Conservation (phyloP, 2,329 filamentous ascomycete species). For the Pyrenochaeta sp. region DNA sequence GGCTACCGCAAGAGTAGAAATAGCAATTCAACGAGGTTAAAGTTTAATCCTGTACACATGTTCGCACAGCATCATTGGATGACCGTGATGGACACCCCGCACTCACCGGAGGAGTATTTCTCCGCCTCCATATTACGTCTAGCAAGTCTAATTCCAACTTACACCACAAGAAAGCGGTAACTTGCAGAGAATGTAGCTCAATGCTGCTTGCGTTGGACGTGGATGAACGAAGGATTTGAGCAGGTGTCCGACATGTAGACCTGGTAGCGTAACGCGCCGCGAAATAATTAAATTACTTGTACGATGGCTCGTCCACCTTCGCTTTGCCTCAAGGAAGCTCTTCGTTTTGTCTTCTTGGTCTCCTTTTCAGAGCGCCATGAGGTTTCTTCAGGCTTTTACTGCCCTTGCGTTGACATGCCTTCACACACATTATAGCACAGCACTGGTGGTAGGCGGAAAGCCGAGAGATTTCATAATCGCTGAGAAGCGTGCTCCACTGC, state of each 20-base stretch:
- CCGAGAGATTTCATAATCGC: constrained; percentile 57
- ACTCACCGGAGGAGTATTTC: constrained; percentile 17
- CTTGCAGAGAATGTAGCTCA: not conserved
- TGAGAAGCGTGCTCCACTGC: constrained; percentile 59
- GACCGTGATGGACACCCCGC: constrained; percentile 14
- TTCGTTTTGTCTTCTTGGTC: not conserved
- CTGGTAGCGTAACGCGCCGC: not conserved
- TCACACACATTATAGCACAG: constrained; percentile 18
- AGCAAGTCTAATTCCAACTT: not conserved
- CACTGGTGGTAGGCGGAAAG: constrained; percentile 58
- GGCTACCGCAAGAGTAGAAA: too few species aligned
- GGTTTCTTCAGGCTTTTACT: not conserved
- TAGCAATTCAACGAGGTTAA: too few species aligned
- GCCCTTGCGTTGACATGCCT: constrained; percentile 5
- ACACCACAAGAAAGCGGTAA: not conserved
- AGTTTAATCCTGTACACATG: too few species aligned
- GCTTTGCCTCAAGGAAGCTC: not conserved
- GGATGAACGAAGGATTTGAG: not conserved
- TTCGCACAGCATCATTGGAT: too few species aligned
- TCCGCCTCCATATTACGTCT: constrained; percentile 15
- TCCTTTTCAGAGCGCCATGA: constrained; percentile 6
- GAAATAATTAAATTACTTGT: not conserved
- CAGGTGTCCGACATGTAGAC: not conserved
- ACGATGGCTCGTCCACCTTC: not conserved
- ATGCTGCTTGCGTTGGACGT: not conserved